These are phyloP conservation scores for Colletotrichum tabaci DNA, from an alignment of 2,329 filamentous ascomycete species.

Conservation along the genomic window DNA sequence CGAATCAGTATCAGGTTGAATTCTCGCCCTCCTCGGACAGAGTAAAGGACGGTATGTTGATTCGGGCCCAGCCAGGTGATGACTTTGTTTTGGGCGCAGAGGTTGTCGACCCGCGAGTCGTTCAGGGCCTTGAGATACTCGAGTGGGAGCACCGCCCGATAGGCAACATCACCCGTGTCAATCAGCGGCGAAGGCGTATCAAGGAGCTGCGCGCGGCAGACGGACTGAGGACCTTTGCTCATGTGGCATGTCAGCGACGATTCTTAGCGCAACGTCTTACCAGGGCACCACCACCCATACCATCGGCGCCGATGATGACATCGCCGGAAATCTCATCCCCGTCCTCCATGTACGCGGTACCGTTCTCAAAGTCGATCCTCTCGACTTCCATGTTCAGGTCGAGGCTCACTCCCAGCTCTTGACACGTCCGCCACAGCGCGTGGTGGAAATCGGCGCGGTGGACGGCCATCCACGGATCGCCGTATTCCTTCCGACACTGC, in stretches of 20 bases:
- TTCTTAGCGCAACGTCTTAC: not conserved
- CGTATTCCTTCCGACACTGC: constrained; percentile 6
- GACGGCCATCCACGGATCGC: constrained; percentile 28
- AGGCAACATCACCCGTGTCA: constrained; percentile 20
- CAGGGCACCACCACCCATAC: not conserved
- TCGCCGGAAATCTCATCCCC: constrained; percentile 35
- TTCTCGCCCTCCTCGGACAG: constrained; percentile 25
- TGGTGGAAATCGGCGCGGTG: constrained; percentile 33
- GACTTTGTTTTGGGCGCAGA: constrained; percentile 22
- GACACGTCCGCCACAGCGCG: constrained; percentile 24
- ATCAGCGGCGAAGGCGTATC: constrained; percentile 12
- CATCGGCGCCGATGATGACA: constrained; percentile 31
- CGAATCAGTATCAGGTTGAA: constrained; percentile 30
- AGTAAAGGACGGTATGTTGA: constrained; percentile 16
- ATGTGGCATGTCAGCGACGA: not conserved
- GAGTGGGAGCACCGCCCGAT: constrained; percentile 5
- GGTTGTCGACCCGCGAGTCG: constrained; percentile 8
- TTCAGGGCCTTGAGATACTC: constrained; percentile 24
- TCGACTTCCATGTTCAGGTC: constrained; percentile 33
- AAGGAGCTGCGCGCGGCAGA: constrained; percentile 28
- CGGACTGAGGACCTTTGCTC: constrained; percentile 21
- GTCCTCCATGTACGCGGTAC: constrained; percentile 23
- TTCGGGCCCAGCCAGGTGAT: constrained; percentile 25
- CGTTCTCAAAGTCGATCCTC: constrained; percentile 22
- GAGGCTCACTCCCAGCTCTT: constrained; percentile 17